These are phyloP conservation scores for Durotheca rogersii DNA, from an alignment of 495 filamentous ascomycete species.

Conservation along the genomic window DNA sequence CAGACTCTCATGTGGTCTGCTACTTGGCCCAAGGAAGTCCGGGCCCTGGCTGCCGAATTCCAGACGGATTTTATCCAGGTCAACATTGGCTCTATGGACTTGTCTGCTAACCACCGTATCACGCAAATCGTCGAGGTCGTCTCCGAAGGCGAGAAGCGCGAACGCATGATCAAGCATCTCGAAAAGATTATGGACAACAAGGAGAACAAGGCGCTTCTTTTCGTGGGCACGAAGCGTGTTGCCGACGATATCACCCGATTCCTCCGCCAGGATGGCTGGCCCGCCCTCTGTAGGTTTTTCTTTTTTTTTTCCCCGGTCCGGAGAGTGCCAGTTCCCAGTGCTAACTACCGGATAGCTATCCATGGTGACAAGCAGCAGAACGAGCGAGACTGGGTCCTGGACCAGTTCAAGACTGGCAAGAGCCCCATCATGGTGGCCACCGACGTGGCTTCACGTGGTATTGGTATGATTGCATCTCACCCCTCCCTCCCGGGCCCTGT, in stretches of 20 bases:
- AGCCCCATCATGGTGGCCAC: slow-evolving; percentile 97
- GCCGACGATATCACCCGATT: slow-evolving; percentile 98
- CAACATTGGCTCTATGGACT: slow-evolving; percentile 95
- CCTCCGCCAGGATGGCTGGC: slow-evolving; percentile 98
- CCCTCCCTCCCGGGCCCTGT: slow-evolving; percentile 43
- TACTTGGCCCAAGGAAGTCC: slow-evolving; percentile 99
- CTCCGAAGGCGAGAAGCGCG: slow-evolving; percentile 95
- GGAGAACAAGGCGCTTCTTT: slow-evolving; percentile 89
- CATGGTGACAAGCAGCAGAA: slow-evolving; percentile 99
- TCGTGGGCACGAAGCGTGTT: slow-evolving; percentile 97
- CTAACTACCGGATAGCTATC: slow-evolving; percentile 68
- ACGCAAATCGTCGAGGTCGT: slow-evolving; percentile 96
- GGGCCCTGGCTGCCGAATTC: slow-evolving; percentile 92
- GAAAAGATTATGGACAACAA: slow-evolving; percentile 98
- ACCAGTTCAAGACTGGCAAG: slow-evolving; percentile 97
- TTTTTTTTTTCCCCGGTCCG: slow-evolving; percentile 15
- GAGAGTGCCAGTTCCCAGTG: slow-evolving; percentile 18
- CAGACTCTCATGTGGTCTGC: slow-evolving; percentile 99
- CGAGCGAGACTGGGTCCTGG: slow-evolving; percentile 98
- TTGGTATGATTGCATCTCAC: slow-evolving; percentile 88
- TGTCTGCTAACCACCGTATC: slow-evolving; percentile 98
- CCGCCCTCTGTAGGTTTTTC: slow-evolving; percentile 82
- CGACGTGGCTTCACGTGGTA: slow-evolving; percentile 97
- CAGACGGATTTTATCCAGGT: slow-evolving; percentile 97
- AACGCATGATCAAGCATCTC: slow-evolving; percentile 94